Base-by-base conservation (phyloP, 805 yeast species). In the Candida lessepsii region DNA sequence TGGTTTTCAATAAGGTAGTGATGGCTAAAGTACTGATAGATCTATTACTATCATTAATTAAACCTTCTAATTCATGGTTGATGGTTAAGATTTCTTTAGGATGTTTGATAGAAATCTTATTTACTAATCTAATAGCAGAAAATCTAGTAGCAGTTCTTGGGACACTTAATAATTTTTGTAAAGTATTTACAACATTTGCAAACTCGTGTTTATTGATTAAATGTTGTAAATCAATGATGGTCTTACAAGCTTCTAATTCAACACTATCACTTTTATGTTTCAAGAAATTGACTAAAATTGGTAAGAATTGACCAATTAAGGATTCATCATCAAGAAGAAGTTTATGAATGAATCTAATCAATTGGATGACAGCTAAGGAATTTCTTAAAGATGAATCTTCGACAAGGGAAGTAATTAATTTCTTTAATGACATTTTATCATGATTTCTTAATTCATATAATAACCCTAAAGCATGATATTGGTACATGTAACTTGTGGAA, bases 11-110 rank as follows among this genome's bases (percentile, higher is more conserved):
- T 57, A 93, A 73, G 2, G 98, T 91, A 24, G 98, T 93, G 60
- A 93, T 93, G 19, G 99, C 97, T 64, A 88, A 91, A 11, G 99
- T 93, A 10, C 98, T 91, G 49, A 93, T 81, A 24, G 96, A 83
- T 66, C 96, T 81, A 67, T 87, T 89, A 18, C 90, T 61, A 62
- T 91, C 98, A 58, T 83, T 83, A 54, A 93, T 86, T 60, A 93
- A 75, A 23, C 80, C 69, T 66, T 93, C 98, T 56, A 93, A 76
- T 61, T 90, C 97, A 37, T 75, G 69, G 58, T 88, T 93, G 61
- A 95, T 88, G 32, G 78, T 76, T 48, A 85, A 80, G 37, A 84
- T 76, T 54, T 80, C 83, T 51, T 83, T 86, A 7, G 98, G 96
- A 46, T 80, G 79, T 49, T 74, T 77, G 75, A 84, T 72, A 3